Evolutionary conservation across 1,139 yeast genomes (phyloP).

Genomic region (Blastobotrys apis): DNA sequence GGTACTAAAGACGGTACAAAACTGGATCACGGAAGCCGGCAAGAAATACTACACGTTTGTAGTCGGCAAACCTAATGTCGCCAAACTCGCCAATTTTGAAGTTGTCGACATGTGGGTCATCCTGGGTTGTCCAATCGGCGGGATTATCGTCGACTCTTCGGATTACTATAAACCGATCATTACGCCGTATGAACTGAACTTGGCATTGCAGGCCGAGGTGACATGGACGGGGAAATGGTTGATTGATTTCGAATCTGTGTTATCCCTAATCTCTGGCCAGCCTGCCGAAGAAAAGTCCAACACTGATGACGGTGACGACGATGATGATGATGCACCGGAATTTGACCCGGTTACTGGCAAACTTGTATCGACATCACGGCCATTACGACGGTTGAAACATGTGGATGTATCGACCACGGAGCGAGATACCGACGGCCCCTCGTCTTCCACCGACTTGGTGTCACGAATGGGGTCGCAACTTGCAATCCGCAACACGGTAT

Average conservation of each 20-base stretch:
- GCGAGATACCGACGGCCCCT: conserved; percentile 25
- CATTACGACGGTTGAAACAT: conserved; percentile 63
- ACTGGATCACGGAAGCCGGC: conserved; percentile 65
- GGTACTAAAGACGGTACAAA: conserved; percentile 56
- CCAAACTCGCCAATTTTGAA: conserved; percentile 92
- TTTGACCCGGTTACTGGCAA: conserved; percentile 88
- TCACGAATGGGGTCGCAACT: conserved; percentile 58
- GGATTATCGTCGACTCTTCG: conserved; percentile 72
- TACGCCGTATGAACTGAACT: conserved; percentile 84
- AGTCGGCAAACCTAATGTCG: conserved; percentile 98
- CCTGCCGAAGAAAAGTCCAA: conserved; percentile 19
- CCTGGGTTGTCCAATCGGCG: conserved; percentile 91
- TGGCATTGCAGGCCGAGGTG: conserved; percentile 71
- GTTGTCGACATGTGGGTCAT: conserved; percentile 90
- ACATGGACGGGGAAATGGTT: conserved; percentile 94
- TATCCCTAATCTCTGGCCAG: conserved; percentile 35
- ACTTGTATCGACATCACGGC: conserved; percentile 63
- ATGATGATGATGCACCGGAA: conserved; percentile 64
- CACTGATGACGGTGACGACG: conserved; percentile 33
- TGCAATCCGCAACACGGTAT: conserved; percentile 69
- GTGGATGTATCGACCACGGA: conserved; percentile 48
- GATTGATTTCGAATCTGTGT: conserved; percentile 61
- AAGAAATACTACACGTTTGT: conserved; percentile 92
- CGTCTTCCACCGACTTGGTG: conserved; percentile 44
- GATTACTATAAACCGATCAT: conserved; percentile 89